These are phyloP conservation scores for Aureobasidium uvarum DNA, from an alignment of 2,329 filamentous ascomycete genomes.

Conservation along the genomic window DNA sequence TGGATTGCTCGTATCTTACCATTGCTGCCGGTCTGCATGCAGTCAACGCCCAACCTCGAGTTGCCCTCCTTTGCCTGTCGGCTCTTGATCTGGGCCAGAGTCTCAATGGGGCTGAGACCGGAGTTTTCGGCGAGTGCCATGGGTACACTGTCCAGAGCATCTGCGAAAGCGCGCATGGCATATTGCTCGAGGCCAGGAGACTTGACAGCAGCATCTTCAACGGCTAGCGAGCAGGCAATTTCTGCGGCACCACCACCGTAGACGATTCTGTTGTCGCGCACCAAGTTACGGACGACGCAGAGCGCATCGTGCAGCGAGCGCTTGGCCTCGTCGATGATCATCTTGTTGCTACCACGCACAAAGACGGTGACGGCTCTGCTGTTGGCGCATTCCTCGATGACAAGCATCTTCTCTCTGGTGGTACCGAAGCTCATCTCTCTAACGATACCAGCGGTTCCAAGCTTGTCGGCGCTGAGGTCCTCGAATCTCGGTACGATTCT, in stretches of 20 bases:
- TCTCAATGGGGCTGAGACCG: slow-evolving; percentile 92
- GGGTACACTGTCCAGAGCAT: slow-evolving; percentile 87
- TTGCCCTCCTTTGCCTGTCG: slow-evolving; percentile 88
- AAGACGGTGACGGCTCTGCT: slow-evolving; percentile 95
- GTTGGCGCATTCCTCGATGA: slow-evolving; percentile 99
- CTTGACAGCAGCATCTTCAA: slow-evolving; percentile 87
- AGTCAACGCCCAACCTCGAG: slow-evolving; percentile 84
- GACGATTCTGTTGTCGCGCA: slow-evolving; percentile 93
- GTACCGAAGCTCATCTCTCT: slow-evolving; percentile 96
- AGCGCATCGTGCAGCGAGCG: slow-evolving; percentile 95
- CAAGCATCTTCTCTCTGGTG: slow-evolving; percentile 98
- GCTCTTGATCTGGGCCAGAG: slow-evolving; percentile 90
- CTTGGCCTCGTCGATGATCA: slow-evolving; percentile 99
- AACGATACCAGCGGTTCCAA: slow-evolving; percentile 85
- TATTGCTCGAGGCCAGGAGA: slow-evolving; percentile 98
- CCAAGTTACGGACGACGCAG: slow-evolving; percentile 95
- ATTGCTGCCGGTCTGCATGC: slow-evolving; percentile 93
- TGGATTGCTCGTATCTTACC: slow-evolving; percentile 48
- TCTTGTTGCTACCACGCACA: slow-evolving; percentile 97
- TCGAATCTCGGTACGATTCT: slow-evolving; percentile 97
- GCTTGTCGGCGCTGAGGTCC: slow-evolving; percentile 85
- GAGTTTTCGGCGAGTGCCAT: slow-evolving; percentile 98
- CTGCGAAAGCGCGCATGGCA: slow-evolving; percentile 95
- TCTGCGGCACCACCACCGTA: slow-evolving; percentile 97
- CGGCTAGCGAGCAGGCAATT: slow-evolving; percentile 93